Conservation (phyloP, 2,329 filamentous ascomycete genomes). For the Phialophora tarda region DNA sequence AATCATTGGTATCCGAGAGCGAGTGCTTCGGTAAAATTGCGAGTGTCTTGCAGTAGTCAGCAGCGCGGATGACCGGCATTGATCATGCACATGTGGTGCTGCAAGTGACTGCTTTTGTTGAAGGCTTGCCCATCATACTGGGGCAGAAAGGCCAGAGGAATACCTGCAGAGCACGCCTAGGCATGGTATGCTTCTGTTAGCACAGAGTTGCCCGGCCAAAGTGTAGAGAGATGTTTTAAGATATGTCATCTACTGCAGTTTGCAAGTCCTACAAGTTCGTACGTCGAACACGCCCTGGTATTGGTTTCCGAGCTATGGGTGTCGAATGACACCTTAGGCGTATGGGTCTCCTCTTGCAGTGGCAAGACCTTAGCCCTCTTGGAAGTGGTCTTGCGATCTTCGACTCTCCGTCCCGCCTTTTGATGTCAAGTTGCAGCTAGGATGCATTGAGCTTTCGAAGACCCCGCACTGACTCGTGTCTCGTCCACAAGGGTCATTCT, state of each 20-base stretch:
- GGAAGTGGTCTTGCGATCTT: background rate
- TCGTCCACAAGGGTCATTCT: background rate
- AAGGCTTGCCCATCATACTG: background rate
- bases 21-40: constrained; percentile 16
- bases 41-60: constrained; percentile 23
- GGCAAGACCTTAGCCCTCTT: background rate
- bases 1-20: constrained; percentile 8
- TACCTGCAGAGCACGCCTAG: background rate
- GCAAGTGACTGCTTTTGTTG: background rate
- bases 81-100: constrained; percentile 11
- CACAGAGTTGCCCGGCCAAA: background rate
- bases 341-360: background rate
- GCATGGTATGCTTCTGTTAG: background rate
- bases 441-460: background rate
- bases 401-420: background rate
- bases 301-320: background rate
- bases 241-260: constrained; percentile 2
- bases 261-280: background rate
- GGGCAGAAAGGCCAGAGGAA: background rate
- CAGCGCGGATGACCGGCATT: constrained; percentile 19
- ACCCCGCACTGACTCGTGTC: background rate
- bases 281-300: background rate
- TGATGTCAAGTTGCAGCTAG: background rate
- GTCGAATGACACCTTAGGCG: background rate
- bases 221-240: background rate